Evolutionary conservation across 2,329 filamentous ascomycete genomes (phyloP).

Genomic region (Erysiphe pulchra): DNA sequence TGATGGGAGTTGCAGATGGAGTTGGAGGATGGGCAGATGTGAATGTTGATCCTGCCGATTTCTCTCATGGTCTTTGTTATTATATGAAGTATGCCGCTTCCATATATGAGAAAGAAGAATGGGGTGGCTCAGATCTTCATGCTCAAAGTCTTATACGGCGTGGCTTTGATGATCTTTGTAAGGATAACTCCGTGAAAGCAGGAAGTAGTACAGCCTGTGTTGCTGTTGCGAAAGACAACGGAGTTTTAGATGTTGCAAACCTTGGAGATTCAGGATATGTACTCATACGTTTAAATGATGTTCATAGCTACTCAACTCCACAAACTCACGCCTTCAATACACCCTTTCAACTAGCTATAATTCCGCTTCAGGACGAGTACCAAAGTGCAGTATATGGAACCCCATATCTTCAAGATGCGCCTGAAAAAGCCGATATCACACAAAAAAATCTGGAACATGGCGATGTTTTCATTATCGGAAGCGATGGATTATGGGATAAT

Average conservation of each 20-base stretch:
- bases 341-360: conserved; percentile 75
- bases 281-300: conserved; percentile 60
- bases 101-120: conserved; percentile 9
- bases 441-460: conserved; percentile 60
- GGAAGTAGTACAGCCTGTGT: conserved; percentile 85
- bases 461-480: conserved; percentile 80
- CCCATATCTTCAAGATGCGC: conserved; percentile 55
- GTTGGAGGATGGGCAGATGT: conserved; percentile 90
- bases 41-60: conserved; percentile 81
- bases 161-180: conserved; percentile 61
- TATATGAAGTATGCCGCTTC: conserved; percentile 63
- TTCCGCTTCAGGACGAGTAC: conserved; percentile 53
- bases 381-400: conserved; percentile 70
- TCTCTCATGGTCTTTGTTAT: conserved; percentile 78
- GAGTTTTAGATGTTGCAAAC: conserved; percentile 68
- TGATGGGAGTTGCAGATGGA: conserved; percentile 78
- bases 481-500: conserved; percentile 92
- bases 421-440: conserved; percentile 58
- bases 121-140: conserved; percentile 18
- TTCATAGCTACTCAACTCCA: conserved; percentile 57
- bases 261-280: conserved; percentile 88
- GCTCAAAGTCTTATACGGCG: conserved; percentile 51
- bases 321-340: conserved; percentile 98
- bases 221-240: conserved; percentile 48
- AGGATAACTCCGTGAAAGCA: conserved; percentile 45